Evolutionary conservation across 148 eudicot genomes (phyloP), one percentile per base, ranked within the genome.

Genomic region (Diospyros kaki): DNA sequence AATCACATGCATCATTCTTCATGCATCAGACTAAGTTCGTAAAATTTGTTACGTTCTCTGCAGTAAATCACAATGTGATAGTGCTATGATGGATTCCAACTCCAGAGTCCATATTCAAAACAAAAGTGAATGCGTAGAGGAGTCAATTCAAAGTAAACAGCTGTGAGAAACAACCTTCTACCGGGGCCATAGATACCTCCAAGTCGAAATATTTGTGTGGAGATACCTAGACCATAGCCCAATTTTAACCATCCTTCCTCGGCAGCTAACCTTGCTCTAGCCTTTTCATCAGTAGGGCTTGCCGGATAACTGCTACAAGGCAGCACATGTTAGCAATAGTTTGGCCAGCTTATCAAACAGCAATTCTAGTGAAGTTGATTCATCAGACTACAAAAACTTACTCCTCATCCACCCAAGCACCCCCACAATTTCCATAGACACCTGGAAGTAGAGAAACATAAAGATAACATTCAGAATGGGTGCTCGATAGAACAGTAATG

Each of bases 121-220:
- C 18, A 40, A 54, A 2, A 2, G 40, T 3, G 8, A 6, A 12
- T 44, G 4, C 28, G 44, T 14, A 65, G 3, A 9, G 11, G 15
- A 48, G 4, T 48, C 8, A 48, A 48, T 48, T 39, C 2, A 7
- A 46, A 12, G 66, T 18, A 8, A 17, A 65, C 58, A 28, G 28
- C 28, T 28, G 28, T 28, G 28, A 28, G 51, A 8, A 14, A 67
- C 64, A 67, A 93, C 97, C 98, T 94, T 91, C 97, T 90, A 60
- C 97, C 93, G 73, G 97, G 93, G 74, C 98, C 98, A 73, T 94
- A 91, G 74, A 91, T 94, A 44, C 98, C 98, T 73, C 90, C 98
- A 75, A 91, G 97, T 13, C 98, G 91, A 76, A 94, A 80, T 74
- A 90, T 79, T 56, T 83, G 87, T 39, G 90, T 76, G 62, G 93